Base-by-base conservation (phyloP, 2,329 filamentous ascomycete species). In the Xylariaceae sp. region DNA sequence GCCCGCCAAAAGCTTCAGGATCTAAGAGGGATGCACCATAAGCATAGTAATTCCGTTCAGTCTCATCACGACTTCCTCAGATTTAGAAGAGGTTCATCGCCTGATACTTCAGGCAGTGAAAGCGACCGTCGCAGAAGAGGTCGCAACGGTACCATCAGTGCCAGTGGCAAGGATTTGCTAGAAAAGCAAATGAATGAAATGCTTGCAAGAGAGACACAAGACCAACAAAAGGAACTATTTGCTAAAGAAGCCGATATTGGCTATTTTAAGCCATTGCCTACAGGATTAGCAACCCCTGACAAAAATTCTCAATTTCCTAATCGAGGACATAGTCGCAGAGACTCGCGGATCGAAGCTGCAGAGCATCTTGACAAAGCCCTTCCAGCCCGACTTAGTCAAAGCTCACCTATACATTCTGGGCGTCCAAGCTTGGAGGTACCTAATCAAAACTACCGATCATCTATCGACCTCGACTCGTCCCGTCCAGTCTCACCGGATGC, bases 151-250 rank as follows among this genome's bases (percentile, higher is more conserved):
- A 83, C 80, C 1, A 73, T 78, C 49, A 77, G 76, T 40, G 80
- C 76, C 59, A 76, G 71, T 37, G 75, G 74, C 20, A 79, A 77
- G 55, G 79, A 83, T 51, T 71, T 85, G 10, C 69, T 86, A 10
- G 81, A 84, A 57, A 84, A 81, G 65, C 83, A 85, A 63, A 85
- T 86, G 81, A 71, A 79, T 53, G 81, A 85, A 52, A 80, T 84
- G 73, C 76, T 85, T 55, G 79, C 79, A 5, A 77, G 77, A 55
- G 82, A 86, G 64, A 76, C 75, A 5, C 69, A 71, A 10, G 75
- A 77, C 36, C 71, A 73, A 33, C 75, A 77, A 62, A 71, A n/a
- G 70, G 60, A 36, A 57, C 55, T 5, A 36, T 60, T 7, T 29
- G 20, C 26, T 4, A 64, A 62, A 24, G 70, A 67, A 18, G 21